phyloP scores from a whole-genome alignment of 208 protist genomes.

The Leptomonas pyrrhocoris region DNA sequence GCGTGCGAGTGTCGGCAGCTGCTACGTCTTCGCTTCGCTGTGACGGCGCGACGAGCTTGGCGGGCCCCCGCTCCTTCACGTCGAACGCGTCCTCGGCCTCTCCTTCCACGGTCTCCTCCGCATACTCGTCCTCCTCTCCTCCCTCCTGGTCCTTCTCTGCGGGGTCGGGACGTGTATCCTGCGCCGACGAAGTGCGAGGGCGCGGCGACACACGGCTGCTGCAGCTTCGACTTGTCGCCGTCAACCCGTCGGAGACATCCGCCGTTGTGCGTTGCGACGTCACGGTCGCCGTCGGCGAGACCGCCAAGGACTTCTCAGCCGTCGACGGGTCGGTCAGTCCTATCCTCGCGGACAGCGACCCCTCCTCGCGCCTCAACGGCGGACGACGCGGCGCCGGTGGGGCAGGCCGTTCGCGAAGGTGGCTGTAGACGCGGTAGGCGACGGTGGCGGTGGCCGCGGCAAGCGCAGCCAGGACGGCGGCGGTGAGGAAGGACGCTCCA shows the following conservation, averaged over 20 bases:
- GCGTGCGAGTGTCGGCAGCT: no score
- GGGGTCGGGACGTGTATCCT: background rate
- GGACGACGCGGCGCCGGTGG: constrained; percentile 4
- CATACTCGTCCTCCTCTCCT: background rate
- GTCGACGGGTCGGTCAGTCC: background rate
- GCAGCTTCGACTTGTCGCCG: background rate
- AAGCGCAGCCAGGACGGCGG: constrained; percentile 11
- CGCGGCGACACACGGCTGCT: constrained; percentile 3
- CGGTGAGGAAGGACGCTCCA: background rate
- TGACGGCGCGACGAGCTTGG: no score
- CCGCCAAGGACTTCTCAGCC: background rate
- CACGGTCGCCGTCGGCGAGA: background rate
- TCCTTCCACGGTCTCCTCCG: no score
- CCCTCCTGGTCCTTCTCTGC: background rate
- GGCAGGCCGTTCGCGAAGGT: background rate
- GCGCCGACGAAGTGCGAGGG: background rate
- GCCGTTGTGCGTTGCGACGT: background rate
- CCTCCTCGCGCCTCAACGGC: background rate
- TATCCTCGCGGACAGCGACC: background rate
- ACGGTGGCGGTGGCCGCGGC: constrained; percentile 10
- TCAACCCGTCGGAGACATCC: background rate
- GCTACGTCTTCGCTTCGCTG: no score
- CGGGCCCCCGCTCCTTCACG: no score
- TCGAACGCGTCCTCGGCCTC: no score
- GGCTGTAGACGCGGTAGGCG: constrained; percentile 17